Evolutionary conservation across 192 early-diverging fungal species (phyloP).

Genomic region (Entomortierella chlamydospora): DNA sequence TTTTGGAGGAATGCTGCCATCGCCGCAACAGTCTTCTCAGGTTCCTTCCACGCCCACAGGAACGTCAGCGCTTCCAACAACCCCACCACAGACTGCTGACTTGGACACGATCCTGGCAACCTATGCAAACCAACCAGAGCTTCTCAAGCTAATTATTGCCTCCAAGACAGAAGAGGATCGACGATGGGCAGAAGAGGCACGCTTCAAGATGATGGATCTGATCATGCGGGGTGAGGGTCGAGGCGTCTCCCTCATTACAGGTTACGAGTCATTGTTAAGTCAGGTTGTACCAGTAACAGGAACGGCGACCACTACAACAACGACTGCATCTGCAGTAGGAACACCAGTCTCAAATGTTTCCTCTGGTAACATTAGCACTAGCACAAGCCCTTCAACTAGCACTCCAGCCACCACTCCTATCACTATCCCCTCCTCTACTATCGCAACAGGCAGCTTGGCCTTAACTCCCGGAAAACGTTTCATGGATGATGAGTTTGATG

Average conservation of each 20-base stretch:
- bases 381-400: conserved; percentile 6
- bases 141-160: conserved; percentile 63
- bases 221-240: conserved; percentile 53
- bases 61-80: conserved; percentile 1
- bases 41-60: conserved; percentile 14
- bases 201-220: conserved; percentile 61
- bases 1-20: conserved; percentile 30
- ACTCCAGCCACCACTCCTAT: conserved; percentile 16
- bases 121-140: conserved; percentile 62
- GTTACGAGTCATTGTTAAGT: conserved; percentile 25
- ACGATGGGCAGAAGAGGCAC: conserved; percentile 67
- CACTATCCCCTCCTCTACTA: not conserved
- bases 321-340: conserved; percentile 12
- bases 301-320: conserved; percentile 1
- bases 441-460: not conserved
- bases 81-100: conserved; percentile 50
- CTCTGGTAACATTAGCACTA: conserved; percentile 13
- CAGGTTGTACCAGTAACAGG: conserved; percentile 2
- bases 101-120: conserved; percentile 61
- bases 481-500: conserved; percentile 32
- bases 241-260: conserved; percentile 23
- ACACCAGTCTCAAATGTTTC: conserved; percentile 18
- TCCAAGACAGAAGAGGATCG: conserved; percentile 70
- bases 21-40: conserved; percentile 27
- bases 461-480: conserved; percentile 23